These are phyloP conservation scores for Hypholoma fasciculare DNA, from an alignment of 768 basidiomycete species.

Conservation along the genomic window DNA sequence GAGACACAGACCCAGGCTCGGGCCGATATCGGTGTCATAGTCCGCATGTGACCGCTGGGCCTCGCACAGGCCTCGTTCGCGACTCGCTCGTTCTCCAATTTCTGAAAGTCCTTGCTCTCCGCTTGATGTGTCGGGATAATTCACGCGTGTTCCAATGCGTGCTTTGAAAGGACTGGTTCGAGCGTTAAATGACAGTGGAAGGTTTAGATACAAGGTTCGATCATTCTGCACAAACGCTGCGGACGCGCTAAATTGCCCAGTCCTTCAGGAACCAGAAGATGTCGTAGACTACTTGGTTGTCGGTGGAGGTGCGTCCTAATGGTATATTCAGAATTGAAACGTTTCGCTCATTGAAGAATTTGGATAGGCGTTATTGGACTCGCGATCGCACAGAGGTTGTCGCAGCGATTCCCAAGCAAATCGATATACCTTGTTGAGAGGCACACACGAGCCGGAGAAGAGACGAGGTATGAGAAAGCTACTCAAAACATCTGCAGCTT, in stretches of 20 bases:
- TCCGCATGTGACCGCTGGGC: neutral
- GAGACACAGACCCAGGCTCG: neutral
- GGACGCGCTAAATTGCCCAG: neutral
- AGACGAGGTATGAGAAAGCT: conserved; percentile 62
- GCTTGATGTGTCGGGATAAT: too few relatives aligned
- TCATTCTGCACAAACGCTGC: neutral
- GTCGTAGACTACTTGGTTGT: conserved; percentile 84
- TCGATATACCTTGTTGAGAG: conserved; percentile 84
- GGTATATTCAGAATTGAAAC: neutral
- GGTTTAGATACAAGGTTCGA: conserved; percentile 62
- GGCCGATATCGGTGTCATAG: neutral
- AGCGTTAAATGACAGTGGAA: conserved; percentile 61
- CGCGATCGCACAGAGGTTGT: conserved; percentile 78
- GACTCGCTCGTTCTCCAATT: neutral
- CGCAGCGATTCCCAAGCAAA: conserved; percentile 59
- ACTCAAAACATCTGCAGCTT: neutral
- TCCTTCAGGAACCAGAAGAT: conserved; percentile 58
- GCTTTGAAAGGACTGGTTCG: conserved; percentile 51
- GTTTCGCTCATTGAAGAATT: neutral
- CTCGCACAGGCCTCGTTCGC: neutral
- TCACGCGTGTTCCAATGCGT: conserved; percentile 22
- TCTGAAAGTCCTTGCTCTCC: too few relatives aligned
- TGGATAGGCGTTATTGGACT: conserved; percentile 79
- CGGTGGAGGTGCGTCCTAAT: conserved; percentile 68
- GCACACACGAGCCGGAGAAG: conserved; percentile 73